Evolutionary conservation across 352 stramenopile genomes (phyloP).

Genomic region (Phytophthora sansomeana): DNA sequence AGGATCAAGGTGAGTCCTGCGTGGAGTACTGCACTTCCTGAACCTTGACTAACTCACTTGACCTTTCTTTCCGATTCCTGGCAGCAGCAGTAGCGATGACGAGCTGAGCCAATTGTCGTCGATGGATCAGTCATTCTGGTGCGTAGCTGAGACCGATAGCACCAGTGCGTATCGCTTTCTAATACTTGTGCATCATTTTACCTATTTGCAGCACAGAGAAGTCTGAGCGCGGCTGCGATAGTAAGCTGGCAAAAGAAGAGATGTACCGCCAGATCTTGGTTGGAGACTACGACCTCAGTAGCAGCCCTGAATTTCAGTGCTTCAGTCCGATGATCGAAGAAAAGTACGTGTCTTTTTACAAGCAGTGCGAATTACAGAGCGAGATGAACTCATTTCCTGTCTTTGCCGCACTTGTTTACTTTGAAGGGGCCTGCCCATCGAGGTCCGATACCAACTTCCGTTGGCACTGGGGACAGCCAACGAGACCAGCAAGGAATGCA

Average conservation of each 20-base stretch:
- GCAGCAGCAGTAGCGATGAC: constrained; percentile 80
- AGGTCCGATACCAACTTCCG: constrained; percentile 86
- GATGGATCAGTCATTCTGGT: constrained; percentile 76
- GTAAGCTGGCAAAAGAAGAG: constrained; percentile 69
- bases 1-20: constrained; percentile 51
- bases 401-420: not conserved
- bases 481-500: constrained; percentile 86
- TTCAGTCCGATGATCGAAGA: constrained; percentile 82
- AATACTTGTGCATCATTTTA: constrained; percentile 2
- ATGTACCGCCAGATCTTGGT: constrained; percentile 71
- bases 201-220: constrained; percentile 45
- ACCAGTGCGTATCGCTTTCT: constrained; percentile 1
- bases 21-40: not conserved
- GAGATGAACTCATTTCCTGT: constrained; percentile 11
- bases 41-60: not conserved
- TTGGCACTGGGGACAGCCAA: constrained; percentile 79
- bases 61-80: constrained; percentile 5
- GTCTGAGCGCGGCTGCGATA: constrained; percentile 47
- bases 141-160: not conserved
- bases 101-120: constrained; percentile 79
- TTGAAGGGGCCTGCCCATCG: constrained; percentile 69
- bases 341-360: constrained; percentile 49
- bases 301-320: constrained; percentile 73
- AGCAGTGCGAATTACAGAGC: not conserved
- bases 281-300: constrained; percentile 62